Base-by-base conservation (phyloP, 225 moss, liverwort and hornwort species). In the Polytrichum formosum region DNA sequence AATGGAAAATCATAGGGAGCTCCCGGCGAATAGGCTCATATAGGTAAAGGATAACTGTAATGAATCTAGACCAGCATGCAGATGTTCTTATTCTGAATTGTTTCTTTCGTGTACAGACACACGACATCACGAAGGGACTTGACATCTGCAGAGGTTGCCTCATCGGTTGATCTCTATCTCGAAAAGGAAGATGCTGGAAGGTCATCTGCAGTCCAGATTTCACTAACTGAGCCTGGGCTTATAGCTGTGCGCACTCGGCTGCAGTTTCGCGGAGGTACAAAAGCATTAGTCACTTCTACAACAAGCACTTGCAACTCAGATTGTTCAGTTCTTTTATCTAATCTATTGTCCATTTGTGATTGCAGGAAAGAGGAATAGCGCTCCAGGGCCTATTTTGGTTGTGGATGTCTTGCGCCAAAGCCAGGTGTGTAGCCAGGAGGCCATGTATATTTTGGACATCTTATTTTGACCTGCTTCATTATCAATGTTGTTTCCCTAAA, bases 361-460 rank as follows among this genome's bases (percentile, higher is more conserved):
- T 66, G 74, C 93, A 88, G 96, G 92, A 55, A 71, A 70, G 63
- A 84, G 65, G 75, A 83, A 74, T 56, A 59, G 54, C 68, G 84
- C 81, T 65, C 90, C 92, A 28, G 97, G 97, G 56, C 97, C 97
- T 31, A 83, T 98, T 70, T 83, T 98, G 73, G 94, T 98, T 62
- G 91, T 98, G 75, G 94, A 94, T 81, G 82, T 92, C 46, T 77
- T 90, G 35, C 84, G 84, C 65, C 85, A 92, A 81, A 88, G 54
- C 54, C 92, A 94, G 92, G 94, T 95, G 73, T 64, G 58, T 58
- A 23, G 46, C 46, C 16, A 13, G 13, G 13, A 46, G 46, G 16
- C 46, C 16, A 46, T 46, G 46, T 0, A 46, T 10, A 16, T 3
- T 46, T 46, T 46, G 2, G 16, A 46, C 4, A 16, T 46, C 46